Base-by-base conservation (phyloP, 257 asterid species). In the Salvia miltiorrhiza region DNA sequence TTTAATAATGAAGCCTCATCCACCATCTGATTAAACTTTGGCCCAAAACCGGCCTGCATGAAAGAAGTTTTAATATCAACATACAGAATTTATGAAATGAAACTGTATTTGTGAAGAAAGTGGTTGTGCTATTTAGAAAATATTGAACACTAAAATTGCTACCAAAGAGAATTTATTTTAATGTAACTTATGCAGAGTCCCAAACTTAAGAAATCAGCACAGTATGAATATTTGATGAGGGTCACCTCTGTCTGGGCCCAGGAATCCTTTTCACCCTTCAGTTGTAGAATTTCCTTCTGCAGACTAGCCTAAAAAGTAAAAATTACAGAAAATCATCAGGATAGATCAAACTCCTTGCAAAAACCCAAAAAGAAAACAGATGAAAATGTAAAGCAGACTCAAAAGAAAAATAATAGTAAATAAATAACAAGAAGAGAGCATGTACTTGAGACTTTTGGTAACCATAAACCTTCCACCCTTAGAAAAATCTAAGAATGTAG, bases 161-260 rank as follows among this genome's bases (percentile, higher is more conserved):
- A 58, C 50, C 67, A 67, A 35, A 35, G 39, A 35, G 48, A 58
- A 68, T 44, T 21, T 44, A 28, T 55, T 52, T 67, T 55, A 48
- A 32, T 32, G 11, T 14, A 43, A 45, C 23, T n/a, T 50, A 45
- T 23, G 53, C 39, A 9, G 17, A 69, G 68, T 62, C 65, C 17
- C 13, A 70, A 39, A 45, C 54, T 32, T 47, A 65, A 63, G 52
- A 57, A 43, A 35, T 44, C 64, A 73, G 52, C 9, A 49, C 17
- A 37, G 35, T 50, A 65, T 24, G 17, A 24, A 33, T 47, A 71
- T 55, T 49, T 19, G 48, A 69, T 33, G 62, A 70, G 43, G 72
- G 16, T 64, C 72, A 88, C 95, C 94, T 85, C 96, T 72, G 83
- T 83, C 62, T 76, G 79, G 74, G 69, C 70, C 87, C 94, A 90